Percentiles rank a stretch among this genome's conserved stretches.
These are phyloP conservation scores for Aspergillus sp. DNA, from an alignment of 2,329 filamentous ascomycete species.

Conservation along the genomic window DNA sequence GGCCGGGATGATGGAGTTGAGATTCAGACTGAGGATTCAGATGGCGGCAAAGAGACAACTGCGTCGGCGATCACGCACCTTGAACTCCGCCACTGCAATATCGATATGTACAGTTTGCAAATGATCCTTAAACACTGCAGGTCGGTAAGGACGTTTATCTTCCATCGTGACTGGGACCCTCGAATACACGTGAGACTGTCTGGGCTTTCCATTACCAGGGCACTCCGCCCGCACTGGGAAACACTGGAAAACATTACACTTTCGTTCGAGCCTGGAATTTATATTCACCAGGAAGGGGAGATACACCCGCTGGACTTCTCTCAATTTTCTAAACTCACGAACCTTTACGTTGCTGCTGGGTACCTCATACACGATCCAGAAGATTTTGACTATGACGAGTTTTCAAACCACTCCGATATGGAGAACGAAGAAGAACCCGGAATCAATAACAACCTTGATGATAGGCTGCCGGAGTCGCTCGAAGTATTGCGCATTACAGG, in stretches of 20 bases:
- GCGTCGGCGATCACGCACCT: conserved; percentile 2
- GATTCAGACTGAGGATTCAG: neutral
- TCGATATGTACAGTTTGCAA: neutral
- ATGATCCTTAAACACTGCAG: neutral
- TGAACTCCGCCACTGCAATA: conserved; percentile 6
- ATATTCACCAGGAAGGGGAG: conserved; percentile 1
- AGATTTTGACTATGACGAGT: conserved; percentile 2
- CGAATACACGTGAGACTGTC: conserved; percentile 1
- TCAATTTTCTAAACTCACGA: neutral
- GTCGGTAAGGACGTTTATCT: conserved; percentile 7
- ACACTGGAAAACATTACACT: conserved; percentile 5
- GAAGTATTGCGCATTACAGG: conserved; percentile 10
- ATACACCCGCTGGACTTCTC: conserved; percentile 10
- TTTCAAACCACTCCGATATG: neutral
- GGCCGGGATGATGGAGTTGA: conserved; percentile 3
- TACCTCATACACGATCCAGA: conserved; percentile 6
- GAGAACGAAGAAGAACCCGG: neutral
- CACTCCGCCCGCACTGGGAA: neutral
- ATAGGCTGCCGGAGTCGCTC: conserved; percentile 4
- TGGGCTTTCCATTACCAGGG: neutral
- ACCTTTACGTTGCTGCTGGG: conserved; percentile 1
- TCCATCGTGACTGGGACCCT: conserved; percentile 10
- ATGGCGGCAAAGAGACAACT: neutral
- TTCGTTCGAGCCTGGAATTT: conserved; percentile 3
- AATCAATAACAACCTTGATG: neutral